A percentile compares a stretch with the other conserved stretches of the same genome.
These are phyloP conservation scores for Pseudogymnoascus sp. DNA, from an alignment of 2,329 filamentous ascomycete genomes.

Conservation along the genomic window DNA sequence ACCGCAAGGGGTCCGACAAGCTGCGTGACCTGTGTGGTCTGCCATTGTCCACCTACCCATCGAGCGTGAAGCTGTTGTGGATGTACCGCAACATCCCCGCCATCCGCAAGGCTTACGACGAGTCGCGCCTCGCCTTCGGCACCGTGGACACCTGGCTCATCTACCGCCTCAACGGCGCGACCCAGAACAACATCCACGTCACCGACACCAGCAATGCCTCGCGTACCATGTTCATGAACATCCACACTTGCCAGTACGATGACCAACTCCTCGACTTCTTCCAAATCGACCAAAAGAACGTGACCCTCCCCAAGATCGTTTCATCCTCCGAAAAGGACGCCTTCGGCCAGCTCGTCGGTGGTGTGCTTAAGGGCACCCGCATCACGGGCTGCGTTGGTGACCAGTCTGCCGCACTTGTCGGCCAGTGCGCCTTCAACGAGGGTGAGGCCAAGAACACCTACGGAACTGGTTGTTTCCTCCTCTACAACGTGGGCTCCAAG, in stretches of 20 bases:
- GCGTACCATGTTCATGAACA: constrained; percentile 81
- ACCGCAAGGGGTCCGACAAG: constrained; percentile 56
- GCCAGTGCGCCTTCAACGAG: constrained; percentile 68
- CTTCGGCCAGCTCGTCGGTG: constrained; percentile 57
- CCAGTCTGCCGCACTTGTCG: constrained; percentile 73
- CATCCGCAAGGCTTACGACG: constrained; percentile 64
- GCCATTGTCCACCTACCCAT: constrained; percentile 75
- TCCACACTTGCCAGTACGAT: constrained; percentile 68
- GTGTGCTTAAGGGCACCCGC: constrained; percentile 55
- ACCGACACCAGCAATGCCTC: constrained; percentile 79
- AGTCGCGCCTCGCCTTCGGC: constrained; percentile 65
- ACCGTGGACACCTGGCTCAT: constrained; percentile 77
- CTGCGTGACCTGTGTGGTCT: constrained; percentile 63
- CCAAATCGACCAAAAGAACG: constrained; percentile 58
- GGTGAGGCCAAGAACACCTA: constrained; percentile 81
- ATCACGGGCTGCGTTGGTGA: constrained; percentile 76
- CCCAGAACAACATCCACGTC: constrained; percentile 57
- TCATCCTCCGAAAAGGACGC: constrained; percentile 62
- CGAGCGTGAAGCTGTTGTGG: constrained; percentile 72
- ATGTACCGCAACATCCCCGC: constrained; percentile 59
- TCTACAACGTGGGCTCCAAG: constrained; percentile 74
- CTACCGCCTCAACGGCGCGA: constrained; percentile 70
- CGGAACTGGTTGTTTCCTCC: constrained; percentile 75
- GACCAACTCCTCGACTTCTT: constrained; percentile 68
- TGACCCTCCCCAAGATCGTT: constrained; percentile 69